Base-by-base conservation (phyloP, 768 basidiomycete genomes). In the Trichaptum fuscoviolaceum region DNA sequence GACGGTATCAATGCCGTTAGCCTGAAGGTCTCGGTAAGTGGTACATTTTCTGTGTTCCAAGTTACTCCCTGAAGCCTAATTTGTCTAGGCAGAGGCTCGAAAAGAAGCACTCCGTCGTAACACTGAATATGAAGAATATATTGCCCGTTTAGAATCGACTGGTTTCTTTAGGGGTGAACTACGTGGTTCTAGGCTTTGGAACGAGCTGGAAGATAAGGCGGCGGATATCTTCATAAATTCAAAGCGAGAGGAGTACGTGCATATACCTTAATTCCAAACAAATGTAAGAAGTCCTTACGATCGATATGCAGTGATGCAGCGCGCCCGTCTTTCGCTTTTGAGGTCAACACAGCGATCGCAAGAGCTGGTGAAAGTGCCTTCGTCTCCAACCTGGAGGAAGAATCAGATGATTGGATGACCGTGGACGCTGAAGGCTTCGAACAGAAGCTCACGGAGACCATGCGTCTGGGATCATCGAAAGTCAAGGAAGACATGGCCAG, bases 401-500 rank as follows among this genome's bases (percentile, higher is more conserved):
- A 92, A 69, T 75, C 82, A 8, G 95, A 96, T 68, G 84, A 84
- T 0, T 99, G 97, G 97, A 79, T 98, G n/a, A 87, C 87, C 63
- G 79, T 98, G 35, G 85, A 93, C 66, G 82, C 86, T 0, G 82
- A 87, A 59, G 85, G 89, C 72, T 86, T 97, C 69, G 95, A 98
- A 71, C 81, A 82, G 12, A 83, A 90, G 77, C 76, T 98, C 63
- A 82, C 84, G 70, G 78, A 77, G 67, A 81, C 80, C 4, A 67
- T 70, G 67, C 67, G 1, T 8, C 30, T 8, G 30, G 8, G 4
- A 3, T 30, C 30, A 70, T 68, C 66, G 68, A 73, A 70, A 62
- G 59, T 65, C 26, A 64, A 63, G 8, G 30, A 70, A 52, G 24
- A 63, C 35, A 66, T 63, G 63, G 72, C 7, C 25, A 67, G 73